Evolutionary conservation across 257 asterid genomes (phyloP), one percentile per base, ranked within the genome.

Genomic region (Avicennia marina): DNA sequence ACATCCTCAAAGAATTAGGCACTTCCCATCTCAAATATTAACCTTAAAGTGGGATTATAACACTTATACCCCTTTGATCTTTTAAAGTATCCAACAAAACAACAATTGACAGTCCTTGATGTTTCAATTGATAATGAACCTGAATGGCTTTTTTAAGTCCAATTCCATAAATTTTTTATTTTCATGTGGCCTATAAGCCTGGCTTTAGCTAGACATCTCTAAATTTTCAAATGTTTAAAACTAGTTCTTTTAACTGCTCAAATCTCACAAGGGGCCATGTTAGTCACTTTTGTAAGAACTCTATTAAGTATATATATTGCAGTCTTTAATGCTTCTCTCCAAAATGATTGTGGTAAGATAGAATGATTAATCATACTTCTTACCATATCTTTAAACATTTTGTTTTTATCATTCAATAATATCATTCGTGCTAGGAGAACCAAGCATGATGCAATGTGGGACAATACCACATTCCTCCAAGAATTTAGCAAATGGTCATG

Each of bases 351-450:
- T 2, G 36, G 56, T 11, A 49, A 49, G 56, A 20, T 24, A 29
- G 41, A 58, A 49, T 41, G 39, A 45, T 31, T 4, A 40, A 43
- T 58, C 56, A 49, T 49, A 47, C 50, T 43, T 12, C 50, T 17
- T 12, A 43, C 50, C 11, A 43, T 43, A 6, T 43, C 50, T 12
- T 16, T 26, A 49, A 49, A 20, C 1, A 6, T 13, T 25, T 4
- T 49, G 38, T n/a, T 25, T 49, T 49, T 12, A 11, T 26, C 56
- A 25, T 12, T 49, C 33, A 24, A 20, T 21, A 2, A 26, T 21
- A 49, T 21, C 36, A 49, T 26, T 49, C 56, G 25, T 49, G 16
- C 9, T 49, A 0, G 21, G 38, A 2, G 26, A 47, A 13, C 53
- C 33, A 2, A 11, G 17, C 53, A 47, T 47, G 13, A 17, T 47